Base-by-base conservation (phyloP, 2,329 filamentous ascomycete genomes). In the Ascochyta clinopodiicola region DNA sequence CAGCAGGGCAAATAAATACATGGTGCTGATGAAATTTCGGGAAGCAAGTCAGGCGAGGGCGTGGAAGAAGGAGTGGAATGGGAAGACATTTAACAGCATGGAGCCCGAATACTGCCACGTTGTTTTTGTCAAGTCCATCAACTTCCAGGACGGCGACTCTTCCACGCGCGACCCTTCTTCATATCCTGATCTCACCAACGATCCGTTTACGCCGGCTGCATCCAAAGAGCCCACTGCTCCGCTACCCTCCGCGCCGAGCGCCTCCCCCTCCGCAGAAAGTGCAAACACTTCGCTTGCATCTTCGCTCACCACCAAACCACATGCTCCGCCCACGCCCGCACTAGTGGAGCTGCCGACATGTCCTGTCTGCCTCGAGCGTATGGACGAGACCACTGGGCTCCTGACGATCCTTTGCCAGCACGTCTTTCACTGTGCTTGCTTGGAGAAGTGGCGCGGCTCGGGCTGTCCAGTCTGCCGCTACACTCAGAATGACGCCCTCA, bases 371-470 rank as follows among this genome's bases (percentile, higher is more conserved):
- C 83, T 99, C 5, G 95, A 99, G 75, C 88, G 94, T 43, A 99
- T 99, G 95, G 95, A 99, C 69, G 94, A 98, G 73, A 97, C 93
- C 0, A 96, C 92, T 0, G 95, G 95, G 0, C 81, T 99, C 2
- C 86, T 99, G 71, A 99, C 95, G 0, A 98, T 98, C 36, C 88
- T 96, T 27, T 99, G 95, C 72, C 94, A 98, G 69, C 95, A 99
- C 69, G 92, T 98, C 46, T 99, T 99, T 72, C 95, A 99, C 74
- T 98, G 95, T 72, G 93, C 89, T 1, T 99, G 95, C 76, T 82
- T 99, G 0, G 91, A 96, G 70, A 98, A 95, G 72, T 99, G 95
- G 95, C 91, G 91, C 71, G 93, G 94, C 4, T 90, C 88, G 24
- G 94, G 94, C 4, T 99, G 95, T 71, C 95, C 95, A 0, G 92